A percentile compares a stretch with the other conserved stretches of the same genome.
phyloP scores from a whole-genome alignment of 331 rosid species.

The Ulmus americana region DNA sequence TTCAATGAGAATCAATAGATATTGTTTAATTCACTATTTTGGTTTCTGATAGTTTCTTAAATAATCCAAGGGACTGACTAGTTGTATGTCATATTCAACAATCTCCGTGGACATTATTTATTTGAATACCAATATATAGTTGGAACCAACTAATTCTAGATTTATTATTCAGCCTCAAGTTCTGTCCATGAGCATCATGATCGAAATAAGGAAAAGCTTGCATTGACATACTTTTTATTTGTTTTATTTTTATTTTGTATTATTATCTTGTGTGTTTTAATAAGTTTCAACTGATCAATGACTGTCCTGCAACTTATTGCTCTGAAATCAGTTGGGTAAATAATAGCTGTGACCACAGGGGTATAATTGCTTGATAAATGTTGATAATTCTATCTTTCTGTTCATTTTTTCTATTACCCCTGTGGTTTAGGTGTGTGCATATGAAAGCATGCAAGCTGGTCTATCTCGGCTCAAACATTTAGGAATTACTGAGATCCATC shows the following conservation, averaged over 20 bases:
- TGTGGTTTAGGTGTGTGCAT: conserved; percentile 69
- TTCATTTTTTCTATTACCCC: conserved; percentile 12
- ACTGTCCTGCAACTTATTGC: not conserved
- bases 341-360: not conserved
- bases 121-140: too few relatives aligned
- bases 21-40: too few relatives aligned
- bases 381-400: conserved; percentile 10
- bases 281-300: not conserved
- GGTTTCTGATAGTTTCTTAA: too few relatives aligned
- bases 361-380: not conserved
- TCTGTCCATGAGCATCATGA: too few relatives aligned
- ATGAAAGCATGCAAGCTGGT: conserved; percentile 99
- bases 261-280: not conserved
- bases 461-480: conserved; percentile 86
- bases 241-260: not conserved
- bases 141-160: not conserved
- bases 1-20: too few relatives aligned
- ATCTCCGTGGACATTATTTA: too few relatives aligned
- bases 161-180: not conserved
- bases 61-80: too few relatives aligned
- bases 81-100: too few relatives aligned
- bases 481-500: conserved; percentile 80
- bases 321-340: conserved; percentile 11
- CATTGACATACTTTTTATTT: not conserved
- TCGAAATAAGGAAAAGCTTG: too few relatives aligned